Percentiles rank a stretch among this genome's conserved stretches.
These are phyloP conservation scores for Coemansia sp. DNA, from an alignment of 192 early-diverging fungal species.

Conservation along the genomic window DNA sequence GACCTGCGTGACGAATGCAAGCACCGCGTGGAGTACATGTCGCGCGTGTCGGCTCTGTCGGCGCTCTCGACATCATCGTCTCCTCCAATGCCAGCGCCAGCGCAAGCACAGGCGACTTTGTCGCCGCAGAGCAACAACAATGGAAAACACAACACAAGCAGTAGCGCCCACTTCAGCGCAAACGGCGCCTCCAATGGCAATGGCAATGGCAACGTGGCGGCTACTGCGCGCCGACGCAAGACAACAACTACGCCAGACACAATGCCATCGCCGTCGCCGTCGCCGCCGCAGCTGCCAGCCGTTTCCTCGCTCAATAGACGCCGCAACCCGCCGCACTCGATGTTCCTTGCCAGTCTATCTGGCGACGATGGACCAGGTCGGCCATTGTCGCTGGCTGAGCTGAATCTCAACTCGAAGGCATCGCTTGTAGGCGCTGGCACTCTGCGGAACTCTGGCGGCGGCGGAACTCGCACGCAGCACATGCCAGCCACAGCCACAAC, in stretches of 20 bases:
- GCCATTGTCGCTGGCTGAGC: constrained; percentile 11
- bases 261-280: constrained; percentile 2
- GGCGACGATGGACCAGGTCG: constrained; percentile 4
- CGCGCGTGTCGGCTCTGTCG: constrained; percentile 38
- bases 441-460: too few species aligned
- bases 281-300: not conserved
- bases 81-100: constrained; percentile 16
- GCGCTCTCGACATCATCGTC: constrained; percentile 33
- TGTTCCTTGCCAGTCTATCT: constrained; percentile 30
- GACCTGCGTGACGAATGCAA: constrained; percentile 52
- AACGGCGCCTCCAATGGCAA: constrained; percentile 12
- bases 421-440: constrained; percentile 14
- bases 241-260: constrained; percentile 2
- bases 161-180: too few species aligned
- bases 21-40: constrained; percentile 46
- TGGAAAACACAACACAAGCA: constrained; percentile 4
- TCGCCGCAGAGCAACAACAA: constrained; percentile 9
- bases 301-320: not conserved
- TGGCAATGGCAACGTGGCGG: constrained; percentile 6
- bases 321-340: constrained; percentile 25
- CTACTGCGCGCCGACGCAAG: constrained; percentile 37
- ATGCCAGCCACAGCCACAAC: constrained; percentile 16
- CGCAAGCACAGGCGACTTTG: constrained; percentile 5
- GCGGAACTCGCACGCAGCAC: constrained; percentile 8
- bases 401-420: constrained; percentile 28